Evolutionary conservation across 1,284 basidiomycete species (phyloP).

Genomic region (Erythrobasidium hasegawianum): DNA sequence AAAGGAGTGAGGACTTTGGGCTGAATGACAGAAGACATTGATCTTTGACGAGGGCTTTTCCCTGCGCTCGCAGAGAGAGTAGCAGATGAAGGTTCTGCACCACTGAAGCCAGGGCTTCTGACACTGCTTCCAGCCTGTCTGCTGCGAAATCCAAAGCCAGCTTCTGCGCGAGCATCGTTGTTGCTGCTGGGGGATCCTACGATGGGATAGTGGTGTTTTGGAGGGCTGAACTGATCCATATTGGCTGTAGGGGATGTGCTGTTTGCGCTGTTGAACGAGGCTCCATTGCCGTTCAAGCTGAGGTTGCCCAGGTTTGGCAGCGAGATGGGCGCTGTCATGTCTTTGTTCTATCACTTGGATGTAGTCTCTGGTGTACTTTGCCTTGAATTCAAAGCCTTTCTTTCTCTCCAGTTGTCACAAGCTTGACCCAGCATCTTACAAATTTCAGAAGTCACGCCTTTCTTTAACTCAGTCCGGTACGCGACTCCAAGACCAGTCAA

Average conservation of each 20-base stretch:
- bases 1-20: constrained; percentile 34
- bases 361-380: too few species aligned
- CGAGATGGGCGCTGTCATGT: constrained; percentile 32
- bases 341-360: not conserved
- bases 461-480: constrained; percentile 1
- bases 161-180: not conserved
- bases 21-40: constrained; percentile 19
- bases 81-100: too few species aligned
- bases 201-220: constrained; percentile 34
- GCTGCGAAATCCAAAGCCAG: not conserved
- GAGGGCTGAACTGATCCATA: constrained; percentile 25
- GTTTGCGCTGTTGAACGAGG: constrained; percentile 9
- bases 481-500: too few species aligned
- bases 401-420: too few species aligned
- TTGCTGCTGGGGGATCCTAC: constrained; percentile 11
- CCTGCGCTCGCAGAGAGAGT: not conserved
- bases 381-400: too few species aligned
- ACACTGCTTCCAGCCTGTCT: not conserved
- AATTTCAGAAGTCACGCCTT: not conserved
- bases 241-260: constrained; percentile 12
- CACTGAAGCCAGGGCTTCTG: not conserved
- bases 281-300: not conserved
- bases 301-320: constrained; percentile 20
- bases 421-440: too few species aligned
- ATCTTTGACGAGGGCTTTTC: constrained; percentile 18